Evolutionary conservation across 495 filamentous ascomycete genomes (phyloP), one percentile per base, ranked within the genome.

Genomic region (Hypoxylon lienhwacheense): DNA sequence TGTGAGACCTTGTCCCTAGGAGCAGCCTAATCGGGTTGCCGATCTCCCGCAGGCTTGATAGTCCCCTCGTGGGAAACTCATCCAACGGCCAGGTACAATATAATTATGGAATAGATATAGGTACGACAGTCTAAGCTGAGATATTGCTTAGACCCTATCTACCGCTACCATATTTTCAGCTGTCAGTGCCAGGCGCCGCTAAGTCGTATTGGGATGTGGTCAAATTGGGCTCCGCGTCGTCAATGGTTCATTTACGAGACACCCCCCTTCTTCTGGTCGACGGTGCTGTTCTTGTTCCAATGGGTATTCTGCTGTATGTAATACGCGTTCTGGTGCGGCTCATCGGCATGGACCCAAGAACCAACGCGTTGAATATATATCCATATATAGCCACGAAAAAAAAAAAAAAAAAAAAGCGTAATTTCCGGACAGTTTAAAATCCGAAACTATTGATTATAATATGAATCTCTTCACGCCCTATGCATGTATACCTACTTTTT

Each of bases 211-310:
- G 34, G 44, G 54, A 54, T 53, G 22, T 49, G 43, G 48, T 40
- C 49, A 34, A 29, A 40, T 50, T 41, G 37, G 46, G 42, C 48
- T 52, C 33, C 40, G 48, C 43, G 32, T 42, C 48, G 42, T 55
- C 46, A 55, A 61, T 67, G 59, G 62, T 44, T 52, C 41, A 37
- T 63, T 61, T 65, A 61, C 62, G 65, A 63, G 53, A 54, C 15
- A 35, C 56, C 44, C 52, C 42, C 50, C 44, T 50, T 59, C 47
- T 59, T 45, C 40, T 39, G 39, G 55, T 55, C 65, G 61, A 67
- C 55, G 51, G 57, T 47, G 36, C 52, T 14, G 46, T 39, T 41
- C 48, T n/a, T 47, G 41, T 64, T 31, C 14, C 25, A 47, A 46
- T 50, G 48, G 61, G 47, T 49, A 59, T 60, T 53, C 47, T 16